phyloP scores from a whole-genome alignment of 140 eudicot genomes.

The Oenanthe javanica region DNA sequence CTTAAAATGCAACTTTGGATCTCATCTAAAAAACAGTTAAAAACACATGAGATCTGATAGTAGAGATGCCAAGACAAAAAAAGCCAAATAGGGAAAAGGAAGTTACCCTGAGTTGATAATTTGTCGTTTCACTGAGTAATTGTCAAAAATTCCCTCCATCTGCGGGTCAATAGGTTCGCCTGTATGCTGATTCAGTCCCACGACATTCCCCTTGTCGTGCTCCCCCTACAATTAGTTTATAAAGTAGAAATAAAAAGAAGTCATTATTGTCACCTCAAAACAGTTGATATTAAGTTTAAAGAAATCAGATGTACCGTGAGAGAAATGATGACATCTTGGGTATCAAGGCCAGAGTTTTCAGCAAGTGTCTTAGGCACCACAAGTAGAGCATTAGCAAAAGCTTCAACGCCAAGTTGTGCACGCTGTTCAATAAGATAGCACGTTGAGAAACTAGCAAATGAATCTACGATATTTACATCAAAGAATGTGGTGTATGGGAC shows the following conservation, averaged over 20 bases:
- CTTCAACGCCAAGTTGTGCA: conserved; percentile 88
- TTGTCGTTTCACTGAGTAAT: conserved; percentile 83
- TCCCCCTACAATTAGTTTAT: conserved; percentile 46
- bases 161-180: conserved; percentile 91
- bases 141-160: conserved; percentile 94
- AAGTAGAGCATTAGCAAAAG: conserved; percentile 92
- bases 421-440: conserved; percentile 41
- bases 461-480: not conserved
- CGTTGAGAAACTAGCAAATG: conserved; percentile 1
- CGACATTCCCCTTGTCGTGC: conserved; percentile 78
- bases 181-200: conserved; percentile 72
- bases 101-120: conserved; percentile 79
- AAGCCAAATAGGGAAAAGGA: not conserved
- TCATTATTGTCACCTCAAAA: not conserved
- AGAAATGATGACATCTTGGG: conserved; percentile 78
- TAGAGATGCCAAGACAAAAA: not conserved
- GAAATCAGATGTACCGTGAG: conserved; percentile 48
- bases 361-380: conserved; percentile 87
- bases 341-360: conserved; percentile 91
- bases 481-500: conserved; percentile 5
- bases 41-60: not conserved
- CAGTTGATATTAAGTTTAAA: not conserved
- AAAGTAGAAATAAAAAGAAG: not conserved
- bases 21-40: too few species aligned
- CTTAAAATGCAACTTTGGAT: too few species aligned